Evolutionary conservation across 225 moss, liverwort and hornwort genomes (phyloP), one percentile per base, ranked within the genome.

Genomic region (Antitrichia curtipendula): DNA sequence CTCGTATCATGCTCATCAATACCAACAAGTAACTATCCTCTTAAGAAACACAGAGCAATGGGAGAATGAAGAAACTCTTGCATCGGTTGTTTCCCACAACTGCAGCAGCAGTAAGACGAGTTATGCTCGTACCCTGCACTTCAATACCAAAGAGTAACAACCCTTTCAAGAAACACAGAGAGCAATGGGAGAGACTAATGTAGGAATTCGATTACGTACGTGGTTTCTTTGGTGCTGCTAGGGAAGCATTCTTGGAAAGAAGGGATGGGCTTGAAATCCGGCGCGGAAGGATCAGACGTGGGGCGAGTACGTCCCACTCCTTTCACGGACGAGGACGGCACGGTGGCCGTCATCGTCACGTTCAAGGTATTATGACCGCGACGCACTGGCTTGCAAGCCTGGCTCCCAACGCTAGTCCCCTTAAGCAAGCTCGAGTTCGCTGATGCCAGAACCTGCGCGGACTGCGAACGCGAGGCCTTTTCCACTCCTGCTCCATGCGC

Each of bases 191-290:
- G 75, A 62, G n/a, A n/a, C n/a, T n/a, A n/a, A n/a, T n/a, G 9
- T 22, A 68, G 61, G 43, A 38, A 43, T 47, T 57, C 5, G 9
- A 41, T 64, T 27, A 36, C 93, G 66, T 87, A 97, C 98, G 62
- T 94, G 58, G 85, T 90, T 88, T 97, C 97, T 87, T 97, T 93
- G 41, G 97, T 95, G 87, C 97, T 97, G 84, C 90, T 92, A 43
- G 96, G 97, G 66, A 98, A 98, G 91, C 98, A 98, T 60, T 98
- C 96, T 84, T 96, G 88, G 85, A 98, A 98, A 13, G 96, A 17
- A 57, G 97, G 94, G 64, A 98, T 98, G 52, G 97, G 94, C 75
- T 94, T 90, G 86, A 98, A 98, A 47, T 97, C 93, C 20, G 97
- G 98, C n/a, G 94, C 90, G 11, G 95, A 87, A 16, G 97, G 97